Evolutionary conservation across 1,139 yeast genomes (phyloP).

Genomic region (Yamadazyma sp.): DNA sequence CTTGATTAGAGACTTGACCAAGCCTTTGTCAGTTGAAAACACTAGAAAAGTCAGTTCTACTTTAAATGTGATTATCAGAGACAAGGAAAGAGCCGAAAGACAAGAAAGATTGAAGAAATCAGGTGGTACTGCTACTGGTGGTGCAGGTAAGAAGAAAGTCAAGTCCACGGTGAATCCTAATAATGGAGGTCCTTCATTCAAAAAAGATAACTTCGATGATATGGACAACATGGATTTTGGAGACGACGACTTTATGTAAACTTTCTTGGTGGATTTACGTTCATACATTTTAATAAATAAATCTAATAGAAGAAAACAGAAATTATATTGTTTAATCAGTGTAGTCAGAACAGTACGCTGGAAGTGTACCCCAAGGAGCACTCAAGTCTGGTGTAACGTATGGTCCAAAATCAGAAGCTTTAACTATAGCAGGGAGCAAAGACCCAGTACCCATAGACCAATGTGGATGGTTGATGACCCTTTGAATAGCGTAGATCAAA

Average conservation of each 20-base stretch:
- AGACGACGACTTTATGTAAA: constrained; percentile 89
- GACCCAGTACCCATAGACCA: constrained; percentile 22
- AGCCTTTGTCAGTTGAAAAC: constrained; percentile 79
- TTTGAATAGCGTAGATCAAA: constrained; percentile 29
- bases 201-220: constrained; percentile 70
- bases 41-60: constrained; percentile 86
- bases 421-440: constrained; percentile 22
- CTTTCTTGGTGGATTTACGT: not conserved
- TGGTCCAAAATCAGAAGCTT: constrained; percentile 13
- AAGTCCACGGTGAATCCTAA: constrained; percentile 74
- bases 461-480: constrained; percentile 27
- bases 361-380: constrained; percentile 17
- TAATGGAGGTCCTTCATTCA: constrained; percentile 69
- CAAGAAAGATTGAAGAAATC: constrained; percentile 74
- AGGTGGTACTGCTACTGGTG: constrained; percentile 87
- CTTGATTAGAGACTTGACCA: constrained; percentile 78
- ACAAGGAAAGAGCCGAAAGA: constrained; percentile 89
- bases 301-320: not conserved
- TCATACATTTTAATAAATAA: not conserved
- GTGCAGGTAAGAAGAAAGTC: constrained; percentile 94
- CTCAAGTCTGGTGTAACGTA: constrained; percentile 13
- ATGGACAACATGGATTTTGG: constrained; percentile 48
- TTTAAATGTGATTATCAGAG: constrained; percentile 75
- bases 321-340: not conserved
- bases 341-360: constrained; percentile 13